Percentiles rank a stretch among this genome's conserved stretches.
Conservation (phyloP, 1,284 basidiomycete species). For the Anthracocystis walkeri region DNA sequence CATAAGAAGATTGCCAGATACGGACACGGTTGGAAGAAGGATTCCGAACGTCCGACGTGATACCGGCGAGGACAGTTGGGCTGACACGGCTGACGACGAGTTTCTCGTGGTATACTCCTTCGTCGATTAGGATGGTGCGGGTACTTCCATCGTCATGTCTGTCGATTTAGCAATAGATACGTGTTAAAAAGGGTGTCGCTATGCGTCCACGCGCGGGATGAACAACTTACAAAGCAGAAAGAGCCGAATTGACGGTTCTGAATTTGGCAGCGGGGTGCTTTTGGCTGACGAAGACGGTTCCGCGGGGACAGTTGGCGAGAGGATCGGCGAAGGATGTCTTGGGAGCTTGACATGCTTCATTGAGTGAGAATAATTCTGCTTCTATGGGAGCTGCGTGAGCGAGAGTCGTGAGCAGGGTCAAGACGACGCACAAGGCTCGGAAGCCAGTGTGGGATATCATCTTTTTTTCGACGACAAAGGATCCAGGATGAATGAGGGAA, state of each 20-base stretch:
- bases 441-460: background rate
- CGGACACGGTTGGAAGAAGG: conserved; percentile 19
- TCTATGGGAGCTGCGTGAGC: background rate
- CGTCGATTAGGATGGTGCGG: conserved; percentile 32
- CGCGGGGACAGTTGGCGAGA: conserved; percentile 20
- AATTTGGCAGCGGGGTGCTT: conserved; percentile 13
- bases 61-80: conserved; percentile 33
- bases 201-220: conserved; percentile 7
- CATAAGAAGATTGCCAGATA: conserved; percentile 44
- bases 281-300: conserved; percentile 37
- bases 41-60: conserved; percentile 9
- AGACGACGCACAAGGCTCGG: background rate
- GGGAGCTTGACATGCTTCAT: conserved; percentile 31
- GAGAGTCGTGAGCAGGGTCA: conserved; percentile 4
- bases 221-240: conserved; percentile 33
- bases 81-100: conserved; percentile 23
- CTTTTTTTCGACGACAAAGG: too few relatives aligned
- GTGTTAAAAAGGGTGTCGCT: conserved; percentile 3
- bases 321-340: conserved; percentile 6
- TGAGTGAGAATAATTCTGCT: background rate
- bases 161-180: background rate
- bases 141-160: conserved; percentile 31
- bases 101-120: conserved; percentile 36
- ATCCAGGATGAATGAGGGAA: too few relatives aligned
- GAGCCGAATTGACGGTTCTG: conserved; percentile 27